Percentiles rank a stretch among this genome's conserved stretches.
Conservation (phyloP, 2,329 filamentous ascomycete genomes). For the Aspergillus sp. region DNA sequence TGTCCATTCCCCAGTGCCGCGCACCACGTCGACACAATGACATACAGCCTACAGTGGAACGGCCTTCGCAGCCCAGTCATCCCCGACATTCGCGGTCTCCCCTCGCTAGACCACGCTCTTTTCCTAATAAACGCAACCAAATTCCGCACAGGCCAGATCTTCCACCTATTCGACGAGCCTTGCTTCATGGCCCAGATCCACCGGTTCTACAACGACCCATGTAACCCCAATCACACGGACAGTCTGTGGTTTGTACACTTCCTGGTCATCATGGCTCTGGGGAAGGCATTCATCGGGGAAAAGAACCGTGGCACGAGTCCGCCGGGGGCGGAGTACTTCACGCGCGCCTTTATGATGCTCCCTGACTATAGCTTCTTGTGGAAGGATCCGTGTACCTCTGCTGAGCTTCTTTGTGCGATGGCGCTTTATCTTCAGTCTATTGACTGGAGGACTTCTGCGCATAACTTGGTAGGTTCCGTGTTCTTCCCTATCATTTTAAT, state of each 20-base stretch:
- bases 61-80: background rate
- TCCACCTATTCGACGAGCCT: constrained; percentile 6
- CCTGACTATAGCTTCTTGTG: constrained; percentile 6
- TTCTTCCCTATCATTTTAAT: background rate
- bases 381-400: constrained; percentile 1
- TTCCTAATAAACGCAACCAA: constrained; percentile 6
- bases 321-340: constrained; percentile 3
- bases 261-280: constrained; percentile 5
- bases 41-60: constrained; percentile 1
- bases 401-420: constrained; percentile 8
- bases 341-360: constrained; percentile 4
- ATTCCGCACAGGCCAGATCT: constrained; percentile 6
- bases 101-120: background rate
- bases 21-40: constrained; percentile 3
- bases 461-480: background rate
- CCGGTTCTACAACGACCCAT: constrained; percentile 1
- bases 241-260: constrained; percentile 6
- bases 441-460: constrained; percentile 7
- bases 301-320: background rate
- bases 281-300: constrained; percentile 7
- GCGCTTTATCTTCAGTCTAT: constrained; percentile 8
- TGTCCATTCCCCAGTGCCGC: constrained; percentile 1
- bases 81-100: constrained; percentile 1
- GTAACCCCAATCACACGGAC: background rate
- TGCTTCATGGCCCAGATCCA: constrained; percentile 7